phyloP scores from a whole-genome alignment of 805 yeast genomes.

The Komagataella pseudopastoris region DNA sequence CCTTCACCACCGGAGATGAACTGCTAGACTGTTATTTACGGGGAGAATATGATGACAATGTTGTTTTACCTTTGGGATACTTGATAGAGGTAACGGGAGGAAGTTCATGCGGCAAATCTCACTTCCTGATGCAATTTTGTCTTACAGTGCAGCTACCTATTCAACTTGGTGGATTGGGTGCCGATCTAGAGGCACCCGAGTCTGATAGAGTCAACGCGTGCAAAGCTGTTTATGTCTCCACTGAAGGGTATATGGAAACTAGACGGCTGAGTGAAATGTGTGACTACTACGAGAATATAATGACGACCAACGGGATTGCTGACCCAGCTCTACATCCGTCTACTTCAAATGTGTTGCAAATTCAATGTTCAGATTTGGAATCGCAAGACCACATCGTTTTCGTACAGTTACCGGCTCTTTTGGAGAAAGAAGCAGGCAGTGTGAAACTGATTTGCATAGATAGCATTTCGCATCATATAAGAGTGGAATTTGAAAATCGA shows the following conservation, averaged over 20 bases:
- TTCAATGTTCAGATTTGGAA: conserved; percentile 52
- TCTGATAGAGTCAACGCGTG: conserved; percentile 3
- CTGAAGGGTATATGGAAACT: conserved; percentile 66
- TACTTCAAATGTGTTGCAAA: conserved; percentile 29
- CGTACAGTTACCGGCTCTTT: conserved; percentile 53
- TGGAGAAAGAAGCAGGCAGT: conserved; percentile 20
- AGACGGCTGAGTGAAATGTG: conserved; percentile 39
- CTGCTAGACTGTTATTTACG: conserved; percentile 32
- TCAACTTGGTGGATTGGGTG: conserved; percentile 31
- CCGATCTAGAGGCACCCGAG: conserved; percentile 1
- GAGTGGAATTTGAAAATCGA: conserved; percentile 39
- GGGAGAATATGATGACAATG: conserved; percentile 28
- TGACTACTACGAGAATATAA: conserved; percentile 11
- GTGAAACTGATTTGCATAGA: conserved; percentile 59
- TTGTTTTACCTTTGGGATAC: conserved; percentile 27
- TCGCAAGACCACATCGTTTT: conserved; percentile 59
- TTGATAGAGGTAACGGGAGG: conserved; percentile 75
- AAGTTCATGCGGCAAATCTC: conserved; percentile 81
- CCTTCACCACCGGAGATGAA: conserved; percentile 40
- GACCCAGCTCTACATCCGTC: conserved; percentile 15
- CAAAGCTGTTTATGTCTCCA: conserved; percentile 58
- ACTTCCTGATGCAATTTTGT: conserved; percentile 55
- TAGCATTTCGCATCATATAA: conserved; percentile 70
- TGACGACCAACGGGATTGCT: conserved; percentile 21
- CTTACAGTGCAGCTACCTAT: conserved; percentile 40